Conservation (phyloP, 2,329 filamentous ascomycete species). For the Fusarium nodosum region DNA sequence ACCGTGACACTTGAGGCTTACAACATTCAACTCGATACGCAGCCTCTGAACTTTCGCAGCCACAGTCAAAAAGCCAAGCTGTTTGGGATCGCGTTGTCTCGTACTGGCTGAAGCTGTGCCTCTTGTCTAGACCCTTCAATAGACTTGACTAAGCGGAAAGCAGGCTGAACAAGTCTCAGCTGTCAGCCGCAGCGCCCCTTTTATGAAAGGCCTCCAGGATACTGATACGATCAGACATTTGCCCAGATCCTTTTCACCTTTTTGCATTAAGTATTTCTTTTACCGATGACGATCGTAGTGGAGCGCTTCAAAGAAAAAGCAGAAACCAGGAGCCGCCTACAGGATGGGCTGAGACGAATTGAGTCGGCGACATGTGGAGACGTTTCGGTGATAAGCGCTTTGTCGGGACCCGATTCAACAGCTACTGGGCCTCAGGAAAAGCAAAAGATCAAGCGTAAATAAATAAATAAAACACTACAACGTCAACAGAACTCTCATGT, state of each 20-base stretch:
- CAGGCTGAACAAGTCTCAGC: constrained; percentile 25
- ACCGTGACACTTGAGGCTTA: constrained; percentile 17
- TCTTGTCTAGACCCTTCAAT: constrained; percentile 25
- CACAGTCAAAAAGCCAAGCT: constrained; percentile 34
- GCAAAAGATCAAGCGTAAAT: constrained; percentile 16
- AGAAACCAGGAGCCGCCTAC: constrained; percentile 28
- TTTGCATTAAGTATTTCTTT: constrained; percentile 18
- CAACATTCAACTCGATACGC: constrained; percentile 9
- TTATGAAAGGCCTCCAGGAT: background rate
- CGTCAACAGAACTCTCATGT: background rate
- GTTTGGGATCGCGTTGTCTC: constrained; percentile 2
- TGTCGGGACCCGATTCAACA: constrained; percentile 11
- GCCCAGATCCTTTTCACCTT: background rate
- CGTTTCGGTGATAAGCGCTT: constrained; percentile 33
- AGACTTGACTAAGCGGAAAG: constrained; percentile 17
- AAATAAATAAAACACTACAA: constrained; percentile 13
- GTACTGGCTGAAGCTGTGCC: constrained; percentile 28
- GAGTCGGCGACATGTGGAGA: constrained; percentile 40
- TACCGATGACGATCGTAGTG: constrained; percentile 23
- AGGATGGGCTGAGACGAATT: constrained; percentile 38
- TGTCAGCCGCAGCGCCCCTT: constrained; percentile 11
- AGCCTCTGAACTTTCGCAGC: constrained; percentile 25
- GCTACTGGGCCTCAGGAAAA: constrained; percentile 20
- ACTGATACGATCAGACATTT: background rate
- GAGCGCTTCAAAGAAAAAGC: constrained; percentile 14